phyloP scores from a whole-genome alignment of 495 filamentous ascomycete species.

The Hyaloscypha finlandica region DNA sequence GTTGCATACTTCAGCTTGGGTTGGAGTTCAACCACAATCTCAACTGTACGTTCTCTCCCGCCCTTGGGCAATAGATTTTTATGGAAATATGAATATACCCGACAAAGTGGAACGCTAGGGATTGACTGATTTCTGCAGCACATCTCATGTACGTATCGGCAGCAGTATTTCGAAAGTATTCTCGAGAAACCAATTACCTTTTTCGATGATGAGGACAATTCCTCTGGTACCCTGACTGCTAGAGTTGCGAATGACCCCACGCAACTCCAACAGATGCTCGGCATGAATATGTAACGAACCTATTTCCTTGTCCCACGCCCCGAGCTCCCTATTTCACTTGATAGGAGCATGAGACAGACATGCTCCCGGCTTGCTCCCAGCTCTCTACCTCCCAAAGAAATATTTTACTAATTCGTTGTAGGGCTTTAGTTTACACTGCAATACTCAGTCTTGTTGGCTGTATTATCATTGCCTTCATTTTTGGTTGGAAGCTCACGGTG shows the following conservation, averaged over 20 bases:
- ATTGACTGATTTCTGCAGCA: constrained; percentile 9
- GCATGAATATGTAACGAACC: constrained; percentile 45
- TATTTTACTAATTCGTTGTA: background rate
- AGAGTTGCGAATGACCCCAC: constrained; percentile 59
- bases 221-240: constrained; percentile 61
- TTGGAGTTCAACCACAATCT: constrained; percentile 51
- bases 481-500: constrained; percentile 58
- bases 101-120: background rate
- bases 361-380: too few relatives aligned
- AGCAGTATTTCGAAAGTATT: constrained; percentile 60
- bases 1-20: constrained; percentile 56
- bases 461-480: constrained; percentile 51
- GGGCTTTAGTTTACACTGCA: constrained; percentile 47
- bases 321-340: too few relatives aligned
- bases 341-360: too few relatives aligned
- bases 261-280: constrained; percentile 63
- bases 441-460: constrained; percentile 51
- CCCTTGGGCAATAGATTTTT: background rate
- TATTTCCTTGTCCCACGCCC: too few relatives aligned
- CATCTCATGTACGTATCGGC: constrained; percentile 43
- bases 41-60: constrained; percentile 41
- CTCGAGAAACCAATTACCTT: constrained; percentile 60
- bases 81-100: background rate
- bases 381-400: too few relatives aligned
- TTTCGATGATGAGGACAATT: constrained; percentile 65